Percentiles rank a stretch among this genome's conserved stretches.
These are phyloP conservation scores for Suhomyces faveliae DNA, from an alignment of 805 yeast species.

Conservation along the genomic window DNA sequence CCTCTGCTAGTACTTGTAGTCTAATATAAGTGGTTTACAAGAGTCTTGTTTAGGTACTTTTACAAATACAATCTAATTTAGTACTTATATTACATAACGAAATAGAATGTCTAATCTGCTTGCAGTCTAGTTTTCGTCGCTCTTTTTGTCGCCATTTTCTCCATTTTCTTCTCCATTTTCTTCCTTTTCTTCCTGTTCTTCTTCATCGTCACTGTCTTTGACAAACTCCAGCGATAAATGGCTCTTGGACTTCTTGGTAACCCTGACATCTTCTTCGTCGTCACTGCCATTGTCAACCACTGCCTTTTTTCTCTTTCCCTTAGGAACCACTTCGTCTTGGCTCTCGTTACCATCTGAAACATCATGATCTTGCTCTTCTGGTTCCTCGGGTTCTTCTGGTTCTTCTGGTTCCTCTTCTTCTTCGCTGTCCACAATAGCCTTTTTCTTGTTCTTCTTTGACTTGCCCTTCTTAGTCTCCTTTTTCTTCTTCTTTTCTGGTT, in stretches of 20 bases:
- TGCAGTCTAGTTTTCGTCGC: constrained; percentile 11
- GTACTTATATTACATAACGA: constrained; percentile 1
- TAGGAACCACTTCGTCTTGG: constrained; percentile 10
- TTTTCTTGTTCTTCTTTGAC: constrained; percentile 22
- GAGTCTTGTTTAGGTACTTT: too few species aligned
- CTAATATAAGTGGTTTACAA: too few species aligned
- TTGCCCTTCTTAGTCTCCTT: constrained; percentile 9
- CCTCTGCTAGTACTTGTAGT: too few species aligned
- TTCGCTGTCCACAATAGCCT: constrained; percentile 33
- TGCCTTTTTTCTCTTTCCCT: constrained; percentile 27
- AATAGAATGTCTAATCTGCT: background rate
- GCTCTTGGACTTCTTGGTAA: constrained; percentile 32
- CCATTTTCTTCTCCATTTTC: constrained; percentile 22
- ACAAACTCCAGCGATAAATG: constrained; percentile 30
- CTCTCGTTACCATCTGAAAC: constrained; percentile 1
- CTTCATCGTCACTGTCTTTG: constrained; percentile 50
- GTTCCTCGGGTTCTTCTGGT: background rate
- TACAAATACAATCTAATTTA: too few species aligned
- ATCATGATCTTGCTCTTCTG: background rate
- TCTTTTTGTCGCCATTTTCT: constrained; percentile 40
- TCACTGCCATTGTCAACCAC: constrained; percentile 28
- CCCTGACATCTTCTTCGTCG: constrained; percentile 34
- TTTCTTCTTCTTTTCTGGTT: constrained; percentile 19
- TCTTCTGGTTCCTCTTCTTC: constrained; percentile 25
- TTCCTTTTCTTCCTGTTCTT: too few species aligned